Conservation (phyloP, 148 eudicot species). For the Diospyros lotus region DNA sequence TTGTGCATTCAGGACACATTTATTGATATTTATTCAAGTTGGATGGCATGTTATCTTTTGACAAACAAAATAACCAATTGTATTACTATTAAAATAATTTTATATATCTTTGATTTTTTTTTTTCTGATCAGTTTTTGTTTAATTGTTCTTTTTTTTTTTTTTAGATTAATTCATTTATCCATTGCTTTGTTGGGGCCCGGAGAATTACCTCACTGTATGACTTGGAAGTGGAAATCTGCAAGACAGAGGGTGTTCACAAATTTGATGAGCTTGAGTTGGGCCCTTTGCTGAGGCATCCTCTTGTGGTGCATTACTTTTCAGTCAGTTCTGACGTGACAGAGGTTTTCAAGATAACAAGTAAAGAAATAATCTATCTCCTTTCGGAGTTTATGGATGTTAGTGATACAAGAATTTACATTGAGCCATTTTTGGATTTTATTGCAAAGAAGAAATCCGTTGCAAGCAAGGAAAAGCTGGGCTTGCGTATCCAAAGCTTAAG, state of each 20-base stretch:
- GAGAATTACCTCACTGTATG: slow-evolving; percentile 64
- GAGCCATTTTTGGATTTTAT: slow-evolving; percentile 57
- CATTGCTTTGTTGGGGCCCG: slow-evolving; percentile 77
- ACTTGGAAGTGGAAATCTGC: slow-evolving; percentile 74
- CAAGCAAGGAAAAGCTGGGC: slow-evolving; percentile 46
- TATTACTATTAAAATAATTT: too few species aligned
- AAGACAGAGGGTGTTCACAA: slow-evolving; percentile 56
- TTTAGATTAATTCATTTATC: slow-evolving; percentile 74
- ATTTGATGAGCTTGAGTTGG: slow-evolving; percentile 85
- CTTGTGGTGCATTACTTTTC: slow-evolving; percentile 79
- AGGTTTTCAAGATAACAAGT: slow-evolving; percentile 56
- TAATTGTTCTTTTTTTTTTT: neutral
- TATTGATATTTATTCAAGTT: too few species aligned
- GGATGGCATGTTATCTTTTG: too few species aligned
- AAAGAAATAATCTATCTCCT: slow-evolving; percentile 58
- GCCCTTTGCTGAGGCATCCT: slow-evolving; percentile 72
- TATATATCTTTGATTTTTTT: neutral
- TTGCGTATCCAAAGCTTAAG: slow-evolving; percentile 83
- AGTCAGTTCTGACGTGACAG: slow-evolving; percentile 39
- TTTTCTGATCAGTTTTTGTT: neutral
- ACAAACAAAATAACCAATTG: too few species aligned
- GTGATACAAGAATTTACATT: slow-evolving; percentile 32
- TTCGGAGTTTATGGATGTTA: slow-evolving; percentile 27
- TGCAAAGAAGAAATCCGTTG: slow-evolving; percentile 53
- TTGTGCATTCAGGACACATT: too few species aligned